phyloP scores from a whole-genome alignment of 495 filamentous ascomycete species.

The Penicillium dipodomyicola region DNA sequence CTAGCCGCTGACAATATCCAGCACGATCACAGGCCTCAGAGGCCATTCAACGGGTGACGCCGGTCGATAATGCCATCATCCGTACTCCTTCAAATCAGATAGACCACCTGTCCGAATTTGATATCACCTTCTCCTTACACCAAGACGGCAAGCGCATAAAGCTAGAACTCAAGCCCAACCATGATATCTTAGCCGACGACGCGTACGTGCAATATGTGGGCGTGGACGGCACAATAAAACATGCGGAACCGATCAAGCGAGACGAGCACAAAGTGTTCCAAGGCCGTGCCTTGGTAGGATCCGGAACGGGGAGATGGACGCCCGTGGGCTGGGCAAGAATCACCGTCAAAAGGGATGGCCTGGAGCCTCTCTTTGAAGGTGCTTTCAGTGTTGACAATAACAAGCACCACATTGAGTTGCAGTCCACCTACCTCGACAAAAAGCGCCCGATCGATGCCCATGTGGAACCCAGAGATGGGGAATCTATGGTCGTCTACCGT shows the following conservation, averaged over 20 bases:
- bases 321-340: constrained; percentile 86
- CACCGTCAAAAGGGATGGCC: constrained; percentile 70
- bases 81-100: constrained; percentile 76
- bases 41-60: constrained; percentile 70
- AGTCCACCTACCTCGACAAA: constrained; percentile 70
- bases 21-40: constrained; percentile 74
- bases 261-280: constrained; percentile 78
- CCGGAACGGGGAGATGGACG: constrained; percentile 64
- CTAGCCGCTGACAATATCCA: constrained; percentile 15
- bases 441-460: constrained; percentile 71
- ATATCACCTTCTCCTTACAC: constrained; percentile 75
- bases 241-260: constrained; percentile 64
- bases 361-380: constrained; percentile 81
- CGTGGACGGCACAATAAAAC: constrained; percentile 60
- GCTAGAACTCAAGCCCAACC: constrained; percentile 83
- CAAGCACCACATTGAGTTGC: constrained; percentile 84
- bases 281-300: constrained; percentile 70
- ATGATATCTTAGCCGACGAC: constrained; percentile 79
- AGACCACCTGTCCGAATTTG: constrained; percentile 75
- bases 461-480: constrained; percentile 56
- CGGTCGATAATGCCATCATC: constrained; percentile 72
- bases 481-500: constrained; percentile 87
- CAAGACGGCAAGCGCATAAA: constrained; percentile 66
- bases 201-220: constrained; percentile 70
- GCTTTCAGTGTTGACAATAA: constrained; percentile 77